Evolutionary conservation across 2,329 filamentous ascomycete genomes (phyloP).

Genomic region (Aspergillus puulaauensis): DNA sequence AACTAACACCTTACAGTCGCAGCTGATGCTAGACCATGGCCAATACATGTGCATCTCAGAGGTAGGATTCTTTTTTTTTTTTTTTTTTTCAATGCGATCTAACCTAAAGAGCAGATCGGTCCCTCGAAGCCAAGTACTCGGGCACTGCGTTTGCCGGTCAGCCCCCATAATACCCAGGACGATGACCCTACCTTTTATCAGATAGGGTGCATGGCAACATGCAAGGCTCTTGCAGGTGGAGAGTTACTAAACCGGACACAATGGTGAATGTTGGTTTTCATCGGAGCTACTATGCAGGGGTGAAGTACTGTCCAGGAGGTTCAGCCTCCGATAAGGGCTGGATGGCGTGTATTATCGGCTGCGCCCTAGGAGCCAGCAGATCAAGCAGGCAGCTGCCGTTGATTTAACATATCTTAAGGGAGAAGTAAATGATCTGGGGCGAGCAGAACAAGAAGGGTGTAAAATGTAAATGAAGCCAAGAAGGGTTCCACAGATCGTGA

Average conservation of each 20-base stretch:
- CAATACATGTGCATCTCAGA: neutral
- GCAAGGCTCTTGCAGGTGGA: neutral
- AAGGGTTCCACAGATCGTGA: slow-evolving; percentile 13
- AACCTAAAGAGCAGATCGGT: neutral
- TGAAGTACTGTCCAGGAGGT: neutral
- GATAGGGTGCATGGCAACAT: neutral
- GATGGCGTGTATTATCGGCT: neutral
- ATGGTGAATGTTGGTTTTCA: neutral
- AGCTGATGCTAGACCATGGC: neutral
- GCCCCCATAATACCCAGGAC: neutral
- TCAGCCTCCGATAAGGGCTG: neutral
- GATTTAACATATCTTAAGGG: neutral
- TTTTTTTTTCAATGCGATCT: neutral
- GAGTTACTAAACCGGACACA: neutral
- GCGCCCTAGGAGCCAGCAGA: neutral
- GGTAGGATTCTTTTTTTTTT: neutral
- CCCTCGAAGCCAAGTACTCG: neutral
- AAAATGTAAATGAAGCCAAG: slow-evolving; percentile 10
- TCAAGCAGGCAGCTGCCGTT: neutral
- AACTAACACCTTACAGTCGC: neutral
- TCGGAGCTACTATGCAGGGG: no score
- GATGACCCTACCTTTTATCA: neutral
- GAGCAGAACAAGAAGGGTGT: neutral
- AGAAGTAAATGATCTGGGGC: neutral
- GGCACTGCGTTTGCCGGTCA: neutral